phyloP scores from a whole-genome alignment of 75 land plant species.

The Pinus taeda region DNA sequence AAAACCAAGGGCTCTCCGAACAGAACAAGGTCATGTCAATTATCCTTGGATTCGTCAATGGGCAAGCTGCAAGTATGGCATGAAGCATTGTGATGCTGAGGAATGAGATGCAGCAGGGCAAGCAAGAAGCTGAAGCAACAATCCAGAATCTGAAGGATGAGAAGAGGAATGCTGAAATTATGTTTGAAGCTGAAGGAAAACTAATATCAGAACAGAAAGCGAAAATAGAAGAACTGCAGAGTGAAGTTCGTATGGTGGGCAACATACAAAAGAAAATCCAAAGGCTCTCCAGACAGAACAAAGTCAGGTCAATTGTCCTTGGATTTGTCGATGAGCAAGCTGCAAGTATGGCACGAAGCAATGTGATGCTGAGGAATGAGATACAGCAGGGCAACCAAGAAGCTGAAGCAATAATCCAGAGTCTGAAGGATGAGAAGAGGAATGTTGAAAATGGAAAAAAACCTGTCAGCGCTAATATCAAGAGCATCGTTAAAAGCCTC shows the following conservation, averaged over 20 bases:
- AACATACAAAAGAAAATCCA: background rate
- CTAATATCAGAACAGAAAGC: no score
- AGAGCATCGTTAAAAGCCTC: no score
- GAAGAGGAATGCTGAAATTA: no score
- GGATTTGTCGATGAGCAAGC: background rate
- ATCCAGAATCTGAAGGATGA: no score
- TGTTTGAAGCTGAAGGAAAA: no score
- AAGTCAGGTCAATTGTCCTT: background rate
- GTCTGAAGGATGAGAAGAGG: background rate
- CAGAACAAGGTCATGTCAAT: background rate
- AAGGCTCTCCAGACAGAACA: background rate
- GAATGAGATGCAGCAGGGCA: background rate
- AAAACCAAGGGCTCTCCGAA: background rate
- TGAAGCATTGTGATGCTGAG: background rate
- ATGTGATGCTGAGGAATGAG: background rate
- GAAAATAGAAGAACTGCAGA: no score
- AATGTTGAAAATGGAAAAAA: slow-evolving; percentile 9
- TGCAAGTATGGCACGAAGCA: background rate
- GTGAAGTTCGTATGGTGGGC: background rate
- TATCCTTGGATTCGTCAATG: background rate
- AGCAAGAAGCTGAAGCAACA: no score
- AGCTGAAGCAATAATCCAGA: background rate
- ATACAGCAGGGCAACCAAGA: background rate
- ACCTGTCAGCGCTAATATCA: no score
- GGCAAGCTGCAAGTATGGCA: background rate